Percentiles rank a stretch among this genome's conserved stretches.
These are phyloP conservation scores for Cyberlindnera subsufficiens DNA, from an alignment of 805 yeast species.

Conservation along the genomic window DNA sequence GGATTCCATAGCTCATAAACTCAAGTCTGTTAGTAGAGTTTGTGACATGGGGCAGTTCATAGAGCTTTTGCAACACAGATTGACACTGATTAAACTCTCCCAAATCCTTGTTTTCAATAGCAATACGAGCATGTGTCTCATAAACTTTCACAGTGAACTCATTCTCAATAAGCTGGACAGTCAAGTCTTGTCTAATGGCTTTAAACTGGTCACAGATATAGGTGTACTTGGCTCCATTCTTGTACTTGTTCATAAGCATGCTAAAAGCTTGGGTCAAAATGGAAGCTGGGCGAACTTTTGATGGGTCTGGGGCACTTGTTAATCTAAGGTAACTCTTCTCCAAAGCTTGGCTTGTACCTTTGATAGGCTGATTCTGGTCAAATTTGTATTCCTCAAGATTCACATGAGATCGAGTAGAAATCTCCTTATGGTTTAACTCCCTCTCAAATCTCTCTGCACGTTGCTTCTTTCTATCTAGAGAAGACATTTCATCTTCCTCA, in stretches of 20 bases:
- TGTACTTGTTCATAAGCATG: conserved; percentile 47
- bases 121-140: conserved; percentile 82
- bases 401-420: conserved; percentile 17
- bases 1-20: conserved; percentile 64
- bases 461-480: conserved; percentile 24
- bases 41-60: conserved; percentile 34
- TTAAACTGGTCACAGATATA: conserved; percentile 88
- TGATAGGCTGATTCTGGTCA: conserved; percentile 32
- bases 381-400: conserved; percentile 25
- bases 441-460: conserved; percentile 32
- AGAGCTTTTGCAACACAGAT: conserved; percentile 65
- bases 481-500: conserved; percentile 15
- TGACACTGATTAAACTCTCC: conserved; percentile 97
- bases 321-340: conserved; percentile 80
- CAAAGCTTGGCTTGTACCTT: conserved; percentile 60
- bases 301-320: conserved; percentile 90
- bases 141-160: conserved; percentile 75
- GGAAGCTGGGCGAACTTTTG: conserved; percentile 66
- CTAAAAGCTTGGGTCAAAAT: conserved; percentile 55
- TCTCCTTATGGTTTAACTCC: conserved; percentile 11
- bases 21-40: conserved; percentile 45
- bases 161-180: conserved; percentile 82
- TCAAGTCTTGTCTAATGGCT: conserved; percentile 86
- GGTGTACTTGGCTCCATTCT: conserved; percentile 49
- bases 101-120: conserved; percentile 74